Conservation (phyloP, 2,329 filamentous ascomycete species). For the Pseudogymnoascus sp. region DNA sequence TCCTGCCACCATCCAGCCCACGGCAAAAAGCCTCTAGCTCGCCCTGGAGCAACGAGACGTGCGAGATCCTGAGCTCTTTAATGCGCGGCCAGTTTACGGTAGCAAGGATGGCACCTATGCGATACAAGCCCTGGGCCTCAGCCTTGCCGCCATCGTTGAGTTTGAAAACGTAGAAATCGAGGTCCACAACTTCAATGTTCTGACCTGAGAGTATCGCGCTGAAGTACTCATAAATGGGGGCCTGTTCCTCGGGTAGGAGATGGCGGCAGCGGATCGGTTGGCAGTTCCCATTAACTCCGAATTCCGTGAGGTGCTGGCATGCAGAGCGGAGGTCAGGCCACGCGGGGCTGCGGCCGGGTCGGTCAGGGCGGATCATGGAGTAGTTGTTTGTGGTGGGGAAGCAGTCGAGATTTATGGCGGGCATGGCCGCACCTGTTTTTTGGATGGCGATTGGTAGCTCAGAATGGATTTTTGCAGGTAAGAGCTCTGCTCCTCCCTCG, state of each 20-base stretch:
- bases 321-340: neutral
- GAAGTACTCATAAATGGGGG: neutral
- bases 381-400: neutral
- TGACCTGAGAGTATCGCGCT: neutral
- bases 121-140: neutral
- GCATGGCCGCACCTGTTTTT: neutral
- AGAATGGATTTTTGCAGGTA: neutral
- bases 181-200: neutral
- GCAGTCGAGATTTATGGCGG: neutral
- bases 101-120: neutral
- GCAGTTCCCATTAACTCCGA: too few relatives aligned
- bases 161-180: neutral
- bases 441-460: constrained; percentile 7
- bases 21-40: neutral
- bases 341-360: neutral
- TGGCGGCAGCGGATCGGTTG: neutral
- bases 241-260: neutral
- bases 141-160: neutral
- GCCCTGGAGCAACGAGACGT: neutral
- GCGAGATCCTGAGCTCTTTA: neutral
- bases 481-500: neutral
- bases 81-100: neutral
- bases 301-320: neutral
- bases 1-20: neutral
- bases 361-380: neutral